These are phyloP conservation scores for Obba rivulosa DNA, from an alignment of 768 basidiomycete species.

Conservation along the genomic window DNA sequence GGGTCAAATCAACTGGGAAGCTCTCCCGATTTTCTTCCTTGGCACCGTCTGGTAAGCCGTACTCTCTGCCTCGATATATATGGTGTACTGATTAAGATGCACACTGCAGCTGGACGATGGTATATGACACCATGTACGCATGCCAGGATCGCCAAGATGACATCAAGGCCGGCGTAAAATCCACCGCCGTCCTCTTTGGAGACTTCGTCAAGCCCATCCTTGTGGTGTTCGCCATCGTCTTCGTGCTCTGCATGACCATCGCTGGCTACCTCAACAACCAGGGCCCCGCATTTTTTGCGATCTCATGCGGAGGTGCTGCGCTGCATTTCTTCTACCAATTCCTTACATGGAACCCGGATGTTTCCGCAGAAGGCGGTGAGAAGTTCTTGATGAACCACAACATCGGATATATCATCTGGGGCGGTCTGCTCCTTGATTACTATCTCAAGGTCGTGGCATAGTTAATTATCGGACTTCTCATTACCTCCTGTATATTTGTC, in stretches of 20 bases:
- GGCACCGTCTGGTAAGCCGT: constrained; percentile 13
- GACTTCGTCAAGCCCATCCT: constrained; percentile 53
- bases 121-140: constrained; percentile 71
- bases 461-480: neutral
- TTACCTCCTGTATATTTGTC: neutral
- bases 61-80: neutral
- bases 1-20: constrained; percentile 22
- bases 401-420: constrained; percentile 8
- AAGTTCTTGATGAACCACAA: constrained; percentile 21
- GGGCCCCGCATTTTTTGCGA: constrained; percentile 37
- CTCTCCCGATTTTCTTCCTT: constrained; percentile 12
- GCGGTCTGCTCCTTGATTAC: constrained; percentile 8
- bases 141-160: constrained; percentile 79
- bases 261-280: constrained; percentile 52
- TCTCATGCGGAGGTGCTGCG: constrained; percentile 42
- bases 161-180: constrained; percentile 64
- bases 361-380: constrained; percentile 45
- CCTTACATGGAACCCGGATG: constrained; percentile 30
- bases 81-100: neutral
- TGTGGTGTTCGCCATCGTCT: constrained; percentile 42
- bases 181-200: constrained; percentile 72
- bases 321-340: constrained; percentile 45
- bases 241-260: constrained; percentile 44
- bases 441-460: constrained; percentile 1
- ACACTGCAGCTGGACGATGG: constrained; percentile 36